These are phyloP conservation scores for Seiridium cupressi DNA, from an alignment of 2,329 filamentous ascomycete genomes.

Conservation along the genomic window DNA sequence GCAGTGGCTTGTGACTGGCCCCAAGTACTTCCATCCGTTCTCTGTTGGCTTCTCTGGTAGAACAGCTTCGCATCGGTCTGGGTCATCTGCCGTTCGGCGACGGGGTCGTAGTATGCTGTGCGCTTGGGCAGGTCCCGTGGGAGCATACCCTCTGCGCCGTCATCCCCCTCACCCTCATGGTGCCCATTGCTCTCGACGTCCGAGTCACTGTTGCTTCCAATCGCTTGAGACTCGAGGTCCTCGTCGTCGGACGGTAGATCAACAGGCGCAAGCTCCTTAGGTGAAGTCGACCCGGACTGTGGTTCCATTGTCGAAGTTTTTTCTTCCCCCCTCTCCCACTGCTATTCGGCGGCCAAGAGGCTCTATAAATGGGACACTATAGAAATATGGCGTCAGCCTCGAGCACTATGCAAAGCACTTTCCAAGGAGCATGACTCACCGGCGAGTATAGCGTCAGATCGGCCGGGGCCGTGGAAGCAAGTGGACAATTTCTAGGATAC, in stretches of 20 bases:
- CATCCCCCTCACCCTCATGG: constrained; percentile 9
- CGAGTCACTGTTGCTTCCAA: constrained; percentile 31
- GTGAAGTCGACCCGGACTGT: constrained; percentile 32
- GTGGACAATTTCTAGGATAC: not conserved
- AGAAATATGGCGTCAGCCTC: not conserved
- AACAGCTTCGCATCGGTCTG: constrained; percentile 94
- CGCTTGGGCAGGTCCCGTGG: constrained; percentile 61
- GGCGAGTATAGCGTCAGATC: not conserved
- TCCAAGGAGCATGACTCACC: not conserved
- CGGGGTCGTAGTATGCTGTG: constrained; percentile 90
- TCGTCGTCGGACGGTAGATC: constrained; percentile 36
- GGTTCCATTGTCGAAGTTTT: constrained; percentile 15
- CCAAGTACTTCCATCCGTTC: constrained; percentile 45
- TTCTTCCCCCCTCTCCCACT: not conserved
- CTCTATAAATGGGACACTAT: not conserved
- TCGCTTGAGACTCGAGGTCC: constrained; percentile 26
- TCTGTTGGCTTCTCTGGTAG: constrained; percentile 81
- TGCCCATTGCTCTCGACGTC: constrained; percentile 20
- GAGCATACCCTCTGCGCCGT: constrained; percentile 51
- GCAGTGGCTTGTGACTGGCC: constrained; percentile 34
- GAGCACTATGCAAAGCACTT: not conserved
- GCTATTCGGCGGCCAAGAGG: not conserved
- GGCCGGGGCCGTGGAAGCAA: not conserved
- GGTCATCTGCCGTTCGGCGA: constrained; percentile 90
- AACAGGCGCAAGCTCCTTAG: constrained; percentile 25